These are phyloP conservation scores for Cutaneotrichosporon dermatis DNA, from an alignment of 1,284 basidiomycete species.

Conservation along the genomic window DNA sequence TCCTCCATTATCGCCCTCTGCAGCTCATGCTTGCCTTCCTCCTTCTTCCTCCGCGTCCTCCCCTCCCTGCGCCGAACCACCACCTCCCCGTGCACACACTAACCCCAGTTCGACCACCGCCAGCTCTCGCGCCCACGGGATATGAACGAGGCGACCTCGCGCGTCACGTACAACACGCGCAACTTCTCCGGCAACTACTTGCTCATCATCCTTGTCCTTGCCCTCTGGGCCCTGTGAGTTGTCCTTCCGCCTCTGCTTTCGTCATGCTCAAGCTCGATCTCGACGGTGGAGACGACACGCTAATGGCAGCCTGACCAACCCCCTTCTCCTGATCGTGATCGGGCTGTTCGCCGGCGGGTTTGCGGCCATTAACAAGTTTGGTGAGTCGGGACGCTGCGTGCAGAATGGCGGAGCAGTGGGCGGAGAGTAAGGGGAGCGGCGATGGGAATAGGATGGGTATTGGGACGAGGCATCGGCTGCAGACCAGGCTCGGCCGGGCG, in stretches of 20 bases:
- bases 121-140: constrained; percentile 69
- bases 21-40: too few relatives aligned
- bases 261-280: too few relatives aligned
- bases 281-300: background rate
- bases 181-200: constrained; percentile 86
- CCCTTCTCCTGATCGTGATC: constrained; percentile 71
- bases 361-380: constrained; percentile 77
- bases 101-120: constrained; percentile 69
- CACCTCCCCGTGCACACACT: background rate
- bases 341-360: constrained; percentile 84
- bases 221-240: constrained; percentile 74
- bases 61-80: background rate
- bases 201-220: constrained; percentile 68
- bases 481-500: too few relatives aligned
- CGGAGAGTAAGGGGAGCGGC: too few relatives aligned
- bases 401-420: background rate
- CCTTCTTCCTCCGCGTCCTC: background rate
- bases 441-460: too few relatives aligned
- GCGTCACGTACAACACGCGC: constrained; percentile 87
- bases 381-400: constrained; percentile 52
- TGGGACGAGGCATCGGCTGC: too few relatives aligned
- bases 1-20: too few relatives aligned
- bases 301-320: constrained; percentile 59
- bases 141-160: constrained; percentile 60
- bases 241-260: too few relatives aligned